Conservation (phyloP, 257 asterid species). For the Osmanthus fragrans region DNA sequence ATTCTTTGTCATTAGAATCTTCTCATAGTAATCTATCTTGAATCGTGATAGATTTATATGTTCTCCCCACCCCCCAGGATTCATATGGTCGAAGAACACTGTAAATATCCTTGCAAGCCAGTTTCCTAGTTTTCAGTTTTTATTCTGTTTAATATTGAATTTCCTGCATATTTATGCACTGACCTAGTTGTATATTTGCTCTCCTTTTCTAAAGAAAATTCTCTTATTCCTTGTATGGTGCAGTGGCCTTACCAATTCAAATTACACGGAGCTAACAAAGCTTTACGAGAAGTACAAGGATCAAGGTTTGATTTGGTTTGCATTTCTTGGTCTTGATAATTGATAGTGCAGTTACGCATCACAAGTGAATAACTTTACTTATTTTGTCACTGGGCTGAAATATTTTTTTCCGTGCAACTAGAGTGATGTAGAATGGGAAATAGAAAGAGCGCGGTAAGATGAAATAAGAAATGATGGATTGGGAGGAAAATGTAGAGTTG, state of each 20-base stretch:
- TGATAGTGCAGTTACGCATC: neutral
- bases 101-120: neutral
- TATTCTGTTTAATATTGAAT: neutral
- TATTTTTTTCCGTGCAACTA: neutral
- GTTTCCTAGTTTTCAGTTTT: neutral
- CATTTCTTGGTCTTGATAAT: neutral
- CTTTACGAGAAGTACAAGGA: constrained; percentile 38
- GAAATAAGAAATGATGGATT: neutral
- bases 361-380: neutral
- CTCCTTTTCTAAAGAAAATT: neutral
- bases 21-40: neutral
- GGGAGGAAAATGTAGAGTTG: neutral
- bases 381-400: neutral
- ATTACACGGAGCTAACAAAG: constrained; percentile 32
- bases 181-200: neutral
- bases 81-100: neutral
- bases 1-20: neutral
- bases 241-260: constrained; percentile 37
- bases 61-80: neutral
- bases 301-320: constrained; percentile 20
- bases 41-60: neutral
- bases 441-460: neutral
- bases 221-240: neutral
- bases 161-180: neutral
- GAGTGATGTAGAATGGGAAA: neutral